These are phyloP conservation scores for Starmerella bombicola DNA, from an alignment of 805 yeast genomes.

Conservation along the genomic window DNA sequence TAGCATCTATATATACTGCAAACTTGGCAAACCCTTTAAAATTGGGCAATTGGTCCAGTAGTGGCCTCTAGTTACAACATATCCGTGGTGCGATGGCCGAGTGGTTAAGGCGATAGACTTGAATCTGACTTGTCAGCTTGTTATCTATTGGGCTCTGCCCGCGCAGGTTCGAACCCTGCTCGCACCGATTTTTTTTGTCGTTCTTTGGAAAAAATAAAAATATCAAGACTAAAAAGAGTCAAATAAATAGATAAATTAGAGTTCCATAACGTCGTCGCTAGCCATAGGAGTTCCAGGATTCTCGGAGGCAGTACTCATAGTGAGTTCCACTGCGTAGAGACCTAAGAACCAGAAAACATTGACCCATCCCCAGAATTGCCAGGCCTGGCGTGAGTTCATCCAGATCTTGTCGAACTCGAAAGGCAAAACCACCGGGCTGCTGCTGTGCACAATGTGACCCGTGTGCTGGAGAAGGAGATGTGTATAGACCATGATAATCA, in stretches of 20 bases:
- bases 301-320: conserved; percentile 13
- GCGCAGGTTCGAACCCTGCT: conserved; percentile 36
- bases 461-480: conserved; percentile 77
- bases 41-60: too few species aligned
- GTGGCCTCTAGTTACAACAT: conserved; percentile 2
- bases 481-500: conserved; percentile 88
- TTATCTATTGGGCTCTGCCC: conserved; percentile 32
- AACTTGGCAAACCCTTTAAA: too few species aligned
- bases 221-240: not conserved
- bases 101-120: conserved; percentile 37
- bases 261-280: conserved; percentile 12
- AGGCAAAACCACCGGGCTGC: conserved; percentile 11
- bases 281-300: conserved; percentile 8
- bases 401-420: conserved; percentile 21
- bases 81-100: conserved; percentile 27
- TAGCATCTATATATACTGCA: too few species aligned
- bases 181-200: conserved; percentile 28
- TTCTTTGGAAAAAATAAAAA: not conserved
- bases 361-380: conserved; percentile 97
- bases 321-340: conserved; percentile 67
- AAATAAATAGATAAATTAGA: not conserved
- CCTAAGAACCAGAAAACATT: conserved; percentile 69
- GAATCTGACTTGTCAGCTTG: conserved; percentile 22
- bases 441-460: conserved; percentile 22
- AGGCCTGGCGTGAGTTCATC: conserved; percentile 40